Evolutionary conservation across 495 filamentous ascomycete genomes (phyloP).

Genomic region (Penicillium turbatum): DNA sequence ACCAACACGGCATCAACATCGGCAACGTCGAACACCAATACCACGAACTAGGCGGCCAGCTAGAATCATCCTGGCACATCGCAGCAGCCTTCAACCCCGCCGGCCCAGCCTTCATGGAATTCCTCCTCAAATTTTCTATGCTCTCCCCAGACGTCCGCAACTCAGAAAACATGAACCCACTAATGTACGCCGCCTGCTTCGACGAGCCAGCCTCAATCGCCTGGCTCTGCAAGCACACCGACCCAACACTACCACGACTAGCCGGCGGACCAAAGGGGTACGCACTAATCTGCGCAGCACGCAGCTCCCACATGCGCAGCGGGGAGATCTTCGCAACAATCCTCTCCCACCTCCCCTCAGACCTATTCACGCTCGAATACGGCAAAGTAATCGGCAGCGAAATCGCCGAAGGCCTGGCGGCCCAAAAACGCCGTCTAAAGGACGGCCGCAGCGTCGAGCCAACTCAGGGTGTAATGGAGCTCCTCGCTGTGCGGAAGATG

Average conservation of each 20-base stretch:
- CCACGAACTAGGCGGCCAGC: neutral
- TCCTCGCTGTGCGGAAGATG: neutral
- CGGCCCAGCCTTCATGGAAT: neutral
- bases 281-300: neutral
- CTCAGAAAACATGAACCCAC: neutral
- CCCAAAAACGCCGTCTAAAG: neutral
- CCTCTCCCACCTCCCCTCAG: neutral
- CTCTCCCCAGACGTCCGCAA: neutral
- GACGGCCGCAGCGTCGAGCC: neutral
- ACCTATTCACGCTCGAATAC: neutral
- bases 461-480: neutral
- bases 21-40: neutral
- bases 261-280: neutral
- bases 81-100: constrained; percentile 3
- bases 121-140: neutral
- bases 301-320: neutral
- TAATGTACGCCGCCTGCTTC: constrained; percentile 2
- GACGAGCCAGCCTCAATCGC: neutral
- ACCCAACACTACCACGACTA: neutral
- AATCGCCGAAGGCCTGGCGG: neutral
- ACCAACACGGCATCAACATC: constrained; percentile 1
- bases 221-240: neutral
- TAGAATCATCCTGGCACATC: constrained; percentile 4
- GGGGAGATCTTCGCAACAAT: neutral
- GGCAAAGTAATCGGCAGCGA: constrained; percentile 1